phyloP scores from a whole-genome alignment of 345 rosid species.

The Populus ilicifolia region DNA sequence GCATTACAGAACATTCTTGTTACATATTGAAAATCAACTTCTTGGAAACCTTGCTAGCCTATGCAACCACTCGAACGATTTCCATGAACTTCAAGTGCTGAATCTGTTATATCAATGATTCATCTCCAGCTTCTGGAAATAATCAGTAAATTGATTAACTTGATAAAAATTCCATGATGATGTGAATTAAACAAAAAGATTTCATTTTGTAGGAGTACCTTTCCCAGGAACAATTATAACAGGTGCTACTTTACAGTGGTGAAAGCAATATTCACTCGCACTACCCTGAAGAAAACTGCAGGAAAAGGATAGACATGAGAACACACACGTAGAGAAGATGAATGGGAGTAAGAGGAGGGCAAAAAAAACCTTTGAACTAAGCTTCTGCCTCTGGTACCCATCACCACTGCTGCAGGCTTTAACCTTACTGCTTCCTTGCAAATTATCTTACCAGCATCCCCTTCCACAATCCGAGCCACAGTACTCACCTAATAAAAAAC shows the following conservation, averaged over 20 bases:
- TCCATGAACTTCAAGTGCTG: not conserved
- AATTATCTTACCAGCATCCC: slow-evolving; percentile 70
- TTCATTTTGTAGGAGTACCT: not conserved
- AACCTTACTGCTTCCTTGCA: slow-evolving; percentile 78
- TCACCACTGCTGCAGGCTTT: slow-evolving; percentile 82
- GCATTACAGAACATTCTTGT: not conserved
- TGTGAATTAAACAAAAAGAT: not conserved
- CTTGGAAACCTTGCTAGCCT: not conserved
- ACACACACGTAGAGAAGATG: not conserved
- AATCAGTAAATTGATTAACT: not conserved
- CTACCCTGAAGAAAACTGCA: not conserved
- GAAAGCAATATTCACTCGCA: not conserved
- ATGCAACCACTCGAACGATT: not conserved
- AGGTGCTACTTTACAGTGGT: not conserved
- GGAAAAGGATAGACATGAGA: not conserved
- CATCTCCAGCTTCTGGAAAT: not conserved
- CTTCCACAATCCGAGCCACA: slow-evolving; percentile 71
- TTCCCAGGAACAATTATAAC: not conserved
- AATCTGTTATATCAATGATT: not conserved
- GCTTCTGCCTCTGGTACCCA: slow-evolving; percentile 90
- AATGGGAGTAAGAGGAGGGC: not conserved
- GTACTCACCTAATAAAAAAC: slow-evolving; percentile 45
- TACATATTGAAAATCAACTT: not conserved
- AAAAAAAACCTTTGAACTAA: slow-evolving; percentile 57
- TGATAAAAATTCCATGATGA: not conserved